Evolutionary conservation across 2,329 filamentous ascomycete genomes (phyloP), one percentile per base, ranked within the genome.

Genomic region (Calonectria pseudoturangicola): DNA sequence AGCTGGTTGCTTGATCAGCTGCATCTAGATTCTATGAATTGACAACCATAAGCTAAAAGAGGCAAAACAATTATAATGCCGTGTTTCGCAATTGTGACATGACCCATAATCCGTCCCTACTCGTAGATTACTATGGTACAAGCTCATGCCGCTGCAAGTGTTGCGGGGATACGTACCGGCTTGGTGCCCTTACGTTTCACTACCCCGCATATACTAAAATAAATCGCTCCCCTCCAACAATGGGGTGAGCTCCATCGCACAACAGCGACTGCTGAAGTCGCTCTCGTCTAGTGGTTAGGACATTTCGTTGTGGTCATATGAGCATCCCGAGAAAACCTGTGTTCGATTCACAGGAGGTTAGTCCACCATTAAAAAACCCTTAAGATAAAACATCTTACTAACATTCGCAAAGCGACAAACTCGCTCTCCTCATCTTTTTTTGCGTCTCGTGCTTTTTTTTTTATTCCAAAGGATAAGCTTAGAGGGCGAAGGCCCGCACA

Each of bases 1-100:
- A 79, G 47, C 48, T 81, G 28, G 54, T 74, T 66, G 72, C 72
- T 18, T 76, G 27, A 72, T 1, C 8, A 39, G 7, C 50, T 27
- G 33, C 1, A 27, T 36, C 9, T 18, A 51, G 33, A 3, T 50
- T 25, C 13, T 2, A 18, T 30, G n/a, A 43, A 33, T 64, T 47
- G 21, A 58, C 36, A 47, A 58, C 39, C 27, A 4, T 33, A 16
- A 15, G 30, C 54, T n/a, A 33, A 39, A 60, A 39, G n/a, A 39
- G 21, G 21, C 51, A 21, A 21, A 36, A 3, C 28, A 56, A 16
- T 10, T 15, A 18, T 41, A 60, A 15, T 6, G 4, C 5, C 21
- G 16, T 27, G 3, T 18, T 41, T 7, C 10, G 21, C 36, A 12
- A 36, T 10, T 1, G n/a, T 25, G 12, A 36, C 21, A 16, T 39